phyloP scores from a whole-genome alignment of 2,329 filamentous ascomycete genomes.

The Fusarium begoniae region DNA sequence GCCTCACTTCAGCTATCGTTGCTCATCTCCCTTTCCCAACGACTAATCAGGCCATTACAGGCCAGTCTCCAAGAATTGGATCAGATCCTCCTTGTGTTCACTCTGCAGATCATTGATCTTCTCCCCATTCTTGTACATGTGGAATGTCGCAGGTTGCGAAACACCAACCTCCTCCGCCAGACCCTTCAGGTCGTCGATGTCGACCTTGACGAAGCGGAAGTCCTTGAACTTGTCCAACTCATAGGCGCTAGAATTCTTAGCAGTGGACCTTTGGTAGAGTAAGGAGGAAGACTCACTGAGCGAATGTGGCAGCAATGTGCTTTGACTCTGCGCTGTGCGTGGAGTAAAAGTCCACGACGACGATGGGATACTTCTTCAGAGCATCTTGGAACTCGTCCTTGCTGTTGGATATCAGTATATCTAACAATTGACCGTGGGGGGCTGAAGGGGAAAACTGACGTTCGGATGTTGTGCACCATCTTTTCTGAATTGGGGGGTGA shows the following conservation, averaged over 20 bases:
- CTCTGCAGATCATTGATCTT: conserved; percentile 26
- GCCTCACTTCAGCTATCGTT: background rate
- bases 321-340: conserved; percentile 20
- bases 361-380: conserved; percentile 10
- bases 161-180: conserved; percentile 15
- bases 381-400: conserved; percentile 28
- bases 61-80: conserved; percentile 20
- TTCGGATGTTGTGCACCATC: conserved; percentile 32
- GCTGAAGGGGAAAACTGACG: background rate
- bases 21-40: rapidly evolving
- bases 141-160: conserved; percentile 7
- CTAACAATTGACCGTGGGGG: rapidly evolving
- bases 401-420: background rate
- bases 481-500: background rate
- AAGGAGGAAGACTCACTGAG: background rate
- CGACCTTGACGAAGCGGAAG: conserved; percentile 27
- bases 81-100: background rate
- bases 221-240: conserved; percentile 33
- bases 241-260: background rate
- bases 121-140: conserved; percentile 20
- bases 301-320: conserved; percentile 20
- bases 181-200: conserved; percentile 21
- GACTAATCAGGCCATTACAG: background rate
- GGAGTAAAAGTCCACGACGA: conserved; percentile 28
- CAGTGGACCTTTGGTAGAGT: rapidly evolving